Percentiles rank a stretch among this genome's conserved stretches.
These are phyloP conservation scores for Lachancea lanzarotensis DNA, from an alignment of 805 yeast species.

Conservation along the genomic window DNA sequence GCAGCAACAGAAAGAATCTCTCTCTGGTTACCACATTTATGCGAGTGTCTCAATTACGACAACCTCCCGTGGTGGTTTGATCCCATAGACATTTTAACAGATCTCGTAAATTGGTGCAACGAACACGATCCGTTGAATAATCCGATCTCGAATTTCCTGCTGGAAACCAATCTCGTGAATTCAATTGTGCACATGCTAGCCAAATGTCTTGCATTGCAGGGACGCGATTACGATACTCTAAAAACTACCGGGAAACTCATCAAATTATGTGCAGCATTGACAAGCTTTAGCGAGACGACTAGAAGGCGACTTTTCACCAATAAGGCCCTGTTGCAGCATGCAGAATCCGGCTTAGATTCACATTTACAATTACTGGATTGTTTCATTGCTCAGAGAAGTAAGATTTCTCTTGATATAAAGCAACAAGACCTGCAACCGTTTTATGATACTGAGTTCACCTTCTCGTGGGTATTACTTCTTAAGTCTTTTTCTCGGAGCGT, in stretches of 20 bases:
- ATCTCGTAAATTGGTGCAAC: constrained; percentile 21
- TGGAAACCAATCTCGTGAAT: constrained; percentile 20
- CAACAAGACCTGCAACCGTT: constrained; percentile 18
- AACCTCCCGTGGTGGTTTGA: constrained; percentile 31
- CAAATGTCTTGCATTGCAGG: constrained; percentile 16
- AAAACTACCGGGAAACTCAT: constrained; percentile 20
- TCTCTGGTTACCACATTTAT: constrained; percentile 22
- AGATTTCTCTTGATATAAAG: constrained; percentile 7
- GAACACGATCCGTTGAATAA: constrained; percentile 20
- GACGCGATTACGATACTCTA: constrained; percentile 15
- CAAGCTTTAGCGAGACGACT: constrained; percentile 26
- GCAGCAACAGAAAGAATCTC: constrained; percentile 10
- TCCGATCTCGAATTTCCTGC: constrained; percentile 21
- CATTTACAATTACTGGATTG: constrained; percentile 19
- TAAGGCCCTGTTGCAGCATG: constrained; percentile 15
- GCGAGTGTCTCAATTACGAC: constrained; percentile 20
- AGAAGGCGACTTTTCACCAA: constrained; percentile 22
- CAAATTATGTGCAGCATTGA: constrained; percentile 23
- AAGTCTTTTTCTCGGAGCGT: constrained; percentile 32
- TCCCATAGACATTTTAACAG: constrained; percentile 22
- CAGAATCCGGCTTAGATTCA: constrained; percentile 19
- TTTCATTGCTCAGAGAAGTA: constrained; percentile 17
- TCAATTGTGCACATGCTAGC: constrained; percentile 23
- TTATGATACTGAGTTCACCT: constrained; percentile 19
- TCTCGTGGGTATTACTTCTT: constrained; percentile 27